Percentiles rank a stretch among this genome's conserved stretches.
phyloP scores from a whole-genome alignment of 257 asterid species.

The Solanum rostratum region DNA sequence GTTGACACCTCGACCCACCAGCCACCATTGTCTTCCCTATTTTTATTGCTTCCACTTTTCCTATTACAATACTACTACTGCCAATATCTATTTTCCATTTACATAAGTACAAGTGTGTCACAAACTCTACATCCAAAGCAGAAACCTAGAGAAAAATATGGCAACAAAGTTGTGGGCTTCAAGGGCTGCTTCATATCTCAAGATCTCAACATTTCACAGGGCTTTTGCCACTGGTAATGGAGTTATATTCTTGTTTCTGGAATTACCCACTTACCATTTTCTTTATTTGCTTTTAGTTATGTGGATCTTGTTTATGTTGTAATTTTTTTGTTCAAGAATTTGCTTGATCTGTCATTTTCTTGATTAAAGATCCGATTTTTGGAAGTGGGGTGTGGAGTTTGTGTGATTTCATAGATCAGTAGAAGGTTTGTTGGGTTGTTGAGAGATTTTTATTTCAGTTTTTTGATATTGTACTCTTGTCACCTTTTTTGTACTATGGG shows the following conservation, averaged over 20 bases:
- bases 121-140: neutral
- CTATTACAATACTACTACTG: neutral
- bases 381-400: conserved; percentile 3
- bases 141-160: conserved; percentile 22
- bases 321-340: neutral
- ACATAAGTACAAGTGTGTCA: neutral
- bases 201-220: conserved; percentile 64
- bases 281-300: neutral
- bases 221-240: conserved; percentile 80
- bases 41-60: neutral
- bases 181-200: conserved; percentile 67
- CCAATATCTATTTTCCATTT: neutral
- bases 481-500: neutral
- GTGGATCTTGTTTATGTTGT: conserved; percentile 4
- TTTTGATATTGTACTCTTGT: neutral
- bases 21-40: neutral
- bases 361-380: conserved; percentile 31
- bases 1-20: conserved; percentile 33
- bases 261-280: neutral
- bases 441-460: neutral
- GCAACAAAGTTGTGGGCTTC: conserved; percentile 78
- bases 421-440: conserved; percentile 6
- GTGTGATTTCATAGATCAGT: conserved; percentile 1
- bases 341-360: conserved; percentile 31
- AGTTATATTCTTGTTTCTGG: neutral